Conservation (phyloP, 1,139 yeast species). For the Blastobotrys elegans region DNA sequence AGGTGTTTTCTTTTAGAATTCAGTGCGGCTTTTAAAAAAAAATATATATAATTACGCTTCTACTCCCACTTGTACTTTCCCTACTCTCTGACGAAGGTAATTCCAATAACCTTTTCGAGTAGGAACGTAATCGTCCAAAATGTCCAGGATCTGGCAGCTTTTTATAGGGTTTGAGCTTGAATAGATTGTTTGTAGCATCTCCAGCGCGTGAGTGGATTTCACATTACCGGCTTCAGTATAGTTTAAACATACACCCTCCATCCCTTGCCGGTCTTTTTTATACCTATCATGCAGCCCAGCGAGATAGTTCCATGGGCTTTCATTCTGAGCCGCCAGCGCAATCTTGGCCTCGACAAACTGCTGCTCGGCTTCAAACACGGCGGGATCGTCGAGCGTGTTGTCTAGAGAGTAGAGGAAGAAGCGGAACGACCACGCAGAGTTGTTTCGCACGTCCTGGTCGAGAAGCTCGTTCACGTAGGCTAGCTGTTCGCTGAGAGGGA, state of each 20-base stretch:
- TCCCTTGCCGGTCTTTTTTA: conserved; percentile 27
- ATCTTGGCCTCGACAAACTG: conserved; percentile 47
- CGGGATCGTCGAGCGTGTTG: conserved; percentile 18
- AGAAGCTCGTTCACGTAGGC: conserved; percentile 48
- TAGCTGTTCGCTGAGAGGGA: conserved; percentile 42
- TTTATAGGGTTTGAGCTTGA: conserved; percentile 31
- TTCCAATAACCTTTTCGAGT: conserved; percentile 68
- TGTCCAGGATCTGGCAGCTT: conserved; percentile 44
- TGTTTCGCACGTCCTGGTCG: conserved; percentile 67
- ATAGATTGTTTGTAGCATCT: conserved; percentile 53
- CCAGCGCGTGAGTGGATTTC: conserved; percentile 62
- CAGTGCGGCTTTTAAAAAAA: no score
- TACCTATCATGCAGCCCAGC: conserved; percentile 50
- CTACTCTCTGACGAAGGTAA: conserved; percentile 16
- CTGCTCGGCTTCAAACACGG: conserved; percentile 39
- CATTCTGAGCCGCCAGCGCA: conserved; percentile 66
- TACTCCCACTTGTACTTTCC: background rate
- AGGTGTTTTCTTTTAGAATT: no score
- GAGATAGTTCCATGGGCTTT: conserved; percentile 84
- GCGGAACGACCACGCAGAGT: conserved; percentile 92
- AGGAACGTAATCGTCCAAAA: conserved; percentile 57
- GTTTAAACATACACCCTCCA: conserved; percentile 43
- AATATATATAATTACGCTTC: no score
- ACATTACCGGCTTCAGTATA: conserved; percentile 38
- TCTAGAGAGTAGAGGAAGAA: conserved; percentile 44